phyloP scores from a whole-genome alignment of 345 rosid genomes.

The Brassica carinata region DNA sequence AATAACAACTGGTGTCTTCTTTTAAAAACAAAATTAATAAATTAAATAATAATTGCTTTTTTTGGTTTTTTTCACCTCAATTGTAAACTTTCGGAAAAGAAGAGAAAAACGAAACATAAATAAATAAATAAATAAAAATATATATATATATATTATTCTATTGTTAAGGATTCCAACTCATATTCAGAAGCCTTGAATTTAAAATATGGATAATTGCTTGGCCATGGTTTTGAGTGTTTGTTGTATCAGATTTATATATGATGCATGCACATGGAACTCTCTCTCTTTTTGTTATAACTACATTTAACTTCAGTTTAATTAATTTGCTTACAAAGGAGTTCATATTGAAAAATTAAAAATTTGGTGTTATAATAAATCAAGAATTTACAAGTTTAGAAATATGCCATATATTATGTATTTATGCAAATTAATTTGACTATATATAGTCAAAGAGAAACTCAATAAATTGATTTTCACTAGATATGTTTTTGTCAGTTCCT shows the following conservation, averaged over 20 bases:
- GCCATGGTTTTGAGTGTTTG: conserved; percentile 31
- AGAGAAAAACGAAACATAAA: neutral
- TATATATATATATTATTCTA: neutral
- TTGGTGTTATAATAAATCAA: neutral
- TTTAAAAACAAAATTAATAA: neutral
- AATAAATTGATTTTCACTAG: conserved; percentile 6
- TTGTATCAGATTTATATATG: conserved; percentile 10
- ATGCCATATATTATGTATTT: neutral
- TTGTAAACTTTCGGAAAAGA: conserved; percentile 53
- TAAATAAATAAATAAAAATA: too few relatives aligned
- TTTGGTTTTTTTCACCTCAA: conserved; percentile 59
- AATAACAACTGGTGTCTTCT: conserved; percentile 48
- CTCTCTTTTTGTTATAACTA: neutral
- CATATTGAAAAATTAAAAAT: neutral
- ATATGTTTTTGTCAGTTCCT: neutral
- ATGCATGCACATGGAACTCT: conserved; percentile 32
- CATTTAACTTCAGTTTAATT: neutral
- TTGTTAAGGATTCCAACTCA: conserved; percentile 40
- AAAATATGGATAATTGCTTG: conserved; percentile 23
- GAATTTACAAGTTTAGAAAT: neutral
- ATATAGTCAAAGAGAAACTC: conserved; percentile 17
- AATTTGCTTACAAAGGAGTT: neutral
- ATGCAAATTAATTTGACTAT: neutral
- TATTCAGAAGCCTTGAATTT: conserved; percentile 43
- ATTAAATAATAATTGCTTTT: conserved; percentile 40